phyloP scores from a whole-genome alignment of 352 stramenopile genomes.

The Thalassiosira exigua region DNA sequence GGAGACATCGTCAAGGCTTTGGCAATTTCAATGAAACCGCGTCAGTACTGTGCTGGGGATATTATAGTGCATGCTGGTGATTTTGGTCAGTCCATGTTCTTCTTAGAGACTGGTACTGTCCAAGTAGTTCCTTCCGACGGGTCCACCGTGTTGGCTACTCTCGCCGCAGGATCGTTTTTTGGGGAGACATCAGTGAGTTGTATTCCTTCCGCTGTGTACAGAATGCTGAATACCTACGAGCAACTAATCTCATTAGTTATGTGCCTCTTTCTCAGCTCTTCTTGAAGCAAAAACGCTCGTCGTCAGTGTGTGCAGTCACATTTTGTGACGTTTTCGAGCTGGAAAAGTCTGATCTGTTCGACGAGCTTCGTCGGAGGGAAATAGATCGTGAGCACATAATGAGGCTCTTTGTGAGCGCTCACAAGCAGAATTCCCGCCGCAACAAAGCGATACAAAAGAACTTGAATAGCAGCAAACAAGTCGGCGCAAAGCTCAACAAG shows the following conservation, averaged over 20 bases:
- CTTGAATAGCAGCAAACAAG: constrained; percentile 47
- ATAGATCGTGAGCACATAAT: constrained; percentile 64
- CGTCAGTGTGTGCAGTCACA: constrained; percentile 60
- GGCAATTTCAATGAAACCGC: constrained; percentile 60
- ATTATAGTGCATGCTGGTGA: constrained; percentile 72
- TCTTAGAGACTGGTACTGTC: constrained; percentile 64
- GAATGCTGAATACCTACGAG: too few relatives aligned
- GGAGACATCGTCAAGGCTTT: constrained; percentile 72
- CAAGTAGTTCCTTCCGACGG: constrained; percentile 59
- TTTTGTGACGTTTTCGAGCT: constrained; percentile 78
- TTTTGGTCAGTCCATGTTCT: constrained; percentile 74
- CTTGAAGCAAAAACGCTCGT: constrained; percentile 68
- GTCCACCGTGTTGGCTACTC: constrained; percentile 69
- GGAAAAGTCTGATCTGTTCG: constrained; percentile 60
- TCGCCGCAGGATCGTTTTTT: constrained; percentile 70
- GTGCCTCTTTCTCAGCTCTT: constrained; percentile 42
- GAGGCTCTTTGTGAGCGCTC: constrained; percentile 55
- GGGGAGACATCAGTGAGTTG: constrained; percentile 60
- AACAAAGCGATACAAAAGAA: constrained; percentile 69
- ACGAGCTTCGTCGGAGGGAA: constrained; percentile 62
- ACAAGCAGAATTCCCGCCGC: constrained; percentile 58
- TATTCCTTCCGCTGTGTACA: background rate
- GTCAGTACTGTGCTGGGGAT: constrained; percentile 67
- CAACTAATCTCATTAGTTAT: too few relatives aligned
- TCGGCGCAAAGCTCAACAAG: constrained; percentile 63